phyloP scores from a whole-genome alignment of 2,329 filamentous ascomycete species.

The Fusarium pseudograminearum region DNA sequence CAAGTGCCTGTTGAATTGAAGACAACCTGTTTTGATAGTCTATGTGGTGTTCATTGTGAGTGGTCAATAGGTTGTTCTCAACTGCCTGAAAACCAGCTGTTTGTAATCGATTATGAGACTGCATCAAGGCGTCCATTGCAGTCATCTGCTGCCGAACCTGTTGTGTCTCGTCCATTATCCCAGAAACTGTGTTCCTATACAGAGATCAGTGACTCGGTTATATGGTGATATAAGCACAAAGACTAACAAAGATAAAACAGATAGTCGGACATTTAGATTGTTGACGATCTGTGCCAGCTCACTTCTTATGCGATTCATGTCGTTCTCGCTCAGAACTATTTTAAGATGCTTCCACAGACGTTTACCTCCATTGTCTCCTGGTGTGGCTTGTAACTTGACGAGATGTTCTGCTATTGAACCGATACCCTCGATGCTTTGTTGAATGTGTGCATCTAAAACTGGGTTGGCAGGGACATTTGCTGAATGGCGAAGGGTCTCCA shows the following conservation, averaged over 20 bases:
- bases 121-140: not conserved
- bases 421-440: not conserved
- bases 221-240: accelerated
- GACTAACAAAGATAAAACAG: not conserved
- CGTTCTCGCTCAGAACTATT: slow-evolving; percentile 6
- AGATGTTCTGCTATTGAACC: not conserved
- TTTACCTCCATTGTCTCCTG: not conserved
- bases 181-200: not conserved
- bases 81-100: not conserved
- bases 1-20: not conserved
- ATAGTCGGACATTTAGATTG: not conserved
- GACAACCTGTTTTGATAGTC: not conserved
- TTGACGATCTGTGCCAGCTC: not conserved
- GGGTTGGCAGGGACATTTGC: not conserved
- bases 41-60: not conserved
- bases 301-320: not conserved
- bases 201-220: too few species aligned
- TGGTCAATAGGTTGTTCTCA: not conserved
- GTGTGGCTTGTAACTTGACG: not conserved
- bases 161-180: not conserved
- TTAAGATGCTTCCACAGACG: slow-evolving; percentile 23
- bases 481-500: not conserved
- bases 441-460: not conserved
- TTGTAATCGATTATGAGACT: not conserved
- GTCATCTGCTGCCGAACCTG: not conserved